phyloP scores from a whole-genome alignment of 148 eudicot species.

The Cornus controversa region DNA sequence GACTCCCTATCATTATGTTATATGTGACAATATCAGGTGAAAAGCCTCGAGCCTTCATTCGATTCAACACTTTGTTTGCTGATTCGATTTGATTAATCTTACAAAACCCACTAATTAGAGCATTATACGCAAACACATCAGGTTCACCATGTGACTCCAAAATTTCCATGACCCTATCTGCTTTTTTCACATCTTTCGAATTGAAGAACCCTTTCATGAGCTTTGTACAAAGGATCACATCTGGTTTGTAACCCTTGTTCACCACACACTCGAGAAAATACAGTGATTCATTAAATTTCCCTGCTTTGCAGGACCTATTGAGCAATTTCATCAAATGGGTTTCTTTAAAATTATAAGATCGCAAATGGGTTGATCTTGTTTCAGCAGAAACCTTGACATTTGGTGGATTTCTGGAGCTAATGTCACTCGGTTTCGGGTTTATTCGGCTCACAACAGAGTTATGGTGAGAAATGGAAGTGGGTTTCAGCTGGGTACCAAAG shows the following conservation, averaged over 20 bases:
- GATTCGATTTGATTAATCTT: conserved; percentile 52
- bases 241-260: conserved; percentile 56
- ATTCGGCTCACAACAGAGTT: conserved; percentile 27
- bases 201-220: conserved; percentile 56
- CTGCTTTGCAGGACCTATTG: conserved; percentile 49
- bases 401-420: conserved; percentile 16
- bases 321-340: conserved; percentile 51
- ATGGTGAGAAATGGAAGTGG: conserved; percentile 19
- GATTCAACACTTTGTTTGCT: conserved; percentile 45
- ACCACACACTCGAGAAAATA: conserved; percentile 57
- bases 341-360: conserved; percentile 37
- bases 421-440: conserved; percentile 18
- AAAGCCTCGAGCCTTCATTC: conserved; percentile 54
- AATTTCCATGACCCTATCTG: conserved; percentile 51
- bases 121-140: conserved; percentile 64
- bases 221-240: conserved; percentile 59
- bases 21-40: conserved; percentile 66
- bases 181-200: conserved; percentile 38
- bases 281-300: conserved; percentile 48
- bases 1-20: conserved; percentile 74
- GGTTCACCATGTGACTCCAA: conserved; percentile 56
- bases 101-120: conserved; percentile 67
- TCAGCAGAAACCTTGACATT: conserved; percentile 19
- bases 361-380: conserved; percentile 26
- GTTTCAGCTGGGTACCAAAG: conserved; percentile 24